Base-by-base conservation (phyloP, 2,329 filamentous ascomycete species). In the Neofusicoccum cordaticola region DNA sequence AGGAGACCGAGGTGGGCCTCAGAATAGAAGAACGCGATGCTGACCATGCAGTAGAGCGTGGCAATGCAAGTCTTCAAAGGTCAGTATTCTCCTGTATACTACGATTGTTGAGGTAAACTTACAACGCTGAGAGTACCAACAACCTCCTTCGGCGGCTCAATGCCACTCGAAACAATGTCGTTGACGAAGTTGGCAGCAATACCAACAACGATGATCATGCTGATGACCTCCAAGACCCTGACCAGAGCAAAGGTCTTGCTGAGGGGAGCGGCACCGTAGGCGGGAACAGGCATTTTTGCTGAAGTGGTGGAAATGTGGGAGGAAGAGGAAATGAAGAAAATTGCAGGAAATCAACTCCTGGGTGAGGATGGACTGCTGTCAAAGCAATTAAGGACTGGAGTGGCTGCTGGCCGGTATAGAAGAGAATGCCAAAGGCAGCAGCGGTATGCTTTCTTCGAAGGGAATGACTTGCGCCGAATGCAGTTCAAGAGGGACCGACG, bases 121-220 rank as follows among this genome's bases (percentile, higher is more conserved):
- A 96, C 93, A 69, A 96, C 86, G 66, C 86, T 86, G 67, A 97
- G 83, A 2, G 91, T 92, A 35, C 88, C 92, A 35, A 96, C 85
- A 22, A 97, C 82, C 52, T 93, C 87, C 60, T 86, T 81, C 0
- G 92, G 91, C 0, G 90, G 87, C 35, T 85, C 82, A 63, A 88
- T 85, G 67, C 88, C 84, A 22, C 83, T 85, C 48, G 82, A 80
- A 50, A 92, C 86, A 74, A 96, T 92, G 70, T 91, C 84, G 27
- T 88, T 84, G 71, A 96, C 88, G 78, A 97, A 96, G 77, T 93
- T 92, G 72, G 90, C 86, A 0, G 88, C 88, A 75, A 97, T 86
- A 51, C 92, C 92, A 68, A 96, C 89, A 69, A 95, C 87, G 65
- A 88, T 82, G 65, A 95, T 82, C 73, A 97, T 88, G 31, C 86